Conservation (phyloP, 495 filamentous ascomycete species). For the Aspergillus heteromorphus region DNA sequence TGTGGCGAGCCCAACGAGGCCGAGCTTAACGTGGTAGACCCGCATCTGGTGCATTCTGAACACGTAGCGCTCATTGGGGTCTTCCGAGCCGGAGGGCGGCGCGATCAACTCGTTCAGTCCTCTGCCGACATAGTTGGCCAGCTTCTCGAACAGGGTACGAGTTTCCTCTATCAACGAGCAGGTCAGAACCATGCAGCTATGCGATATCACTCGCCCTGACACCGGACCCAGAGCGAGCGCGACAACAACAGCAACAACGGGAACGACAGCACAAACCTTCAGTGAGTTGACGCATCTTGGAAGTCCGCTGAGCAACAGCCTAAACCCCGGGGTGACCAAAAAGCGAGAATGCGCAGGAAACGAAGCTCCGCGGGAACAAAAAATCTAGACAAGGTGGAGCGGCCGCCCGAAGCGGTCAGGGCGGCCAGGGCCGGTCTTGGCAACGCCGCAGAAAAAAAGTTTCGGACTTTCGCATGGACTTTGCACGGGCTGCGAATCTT, state of each 20-base stretch:
- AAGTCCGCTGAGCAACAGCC: neutral
- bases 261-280: conserved; percentile 30
- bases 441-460: conserved; percentile 23
- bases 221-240: too few relatives aligned
- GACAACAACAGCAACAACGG: too few relatives aligned
- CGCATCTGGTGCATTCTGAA: conserved; percentile 76
- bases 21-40: conserved; percentile 84
- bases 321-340: too few relatives aligned
- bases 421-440: conserved; percentile 19
- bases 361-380: conserved; percentile 17
- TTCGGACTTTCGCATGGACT: conserved; percentile 8
- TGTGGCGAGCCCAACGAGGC: conserved; percentile 85
- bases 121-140: conserved; percentile 76
- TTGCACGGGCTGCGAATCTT: too few relatives aligned
- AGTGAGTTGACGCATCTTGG: conserved; percentile 67
- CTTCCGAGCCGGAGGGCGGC: conserved; percentile 60
- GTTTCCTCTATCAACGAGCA: conserved; percentile 52
- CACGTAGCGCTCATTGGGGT: conserved; percentile 65
- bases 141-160: conserved; percentile 70
- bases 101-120: conserved; percentile 78
- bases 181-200: too few relatives aligned
- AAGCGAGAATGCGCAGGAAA: too few relatives aligned
- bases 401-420: too few relatives aligned
- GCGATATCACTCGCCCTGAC: too few relatives aligned
- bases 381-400: conserved; percentile 16